Percentiles rank a stretch among this genome's conserved stretches.
Conservation (phyloP, 2,329 filamentous ascomycete species). For the Aspergillus versicolor region DNA sequence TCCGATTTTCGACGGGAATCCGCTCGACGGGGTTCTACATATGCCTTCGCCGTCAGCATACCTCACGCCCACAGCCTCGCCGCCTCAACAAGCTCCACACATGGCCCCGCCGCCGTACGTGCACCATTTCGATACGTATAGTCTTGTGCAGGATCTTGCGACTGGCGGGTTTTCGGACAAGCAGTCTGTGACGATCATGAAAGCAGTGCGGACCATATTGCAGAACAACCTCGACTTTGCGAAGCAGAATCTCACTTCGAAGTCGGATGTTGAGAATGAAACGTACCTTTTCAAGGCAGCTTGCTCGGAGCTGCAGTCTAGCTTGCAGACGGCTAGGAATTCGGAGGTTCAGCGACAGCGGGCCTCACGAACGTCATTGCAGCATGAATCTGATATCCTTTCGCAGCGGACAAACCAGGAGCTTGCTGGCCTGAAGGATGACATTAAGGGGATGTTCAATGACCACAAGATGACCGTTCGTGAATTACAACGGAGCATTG, state of each 20-base stretch:
- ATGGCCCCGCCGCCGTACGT: slow-evolving; percentile 72
- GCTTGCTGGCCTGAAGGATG: slow-evolving; percentile 76
- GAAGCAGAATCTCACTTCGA: slow-evolving; percentile 76
- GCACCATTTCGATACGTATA: slow-evolving; percentile 96
- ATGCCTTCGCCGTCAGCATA: slow-evolving; percentile 41
- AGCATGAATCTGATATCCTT: slow-evolving; percentile 94
- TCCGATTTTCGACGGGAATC: slow-evolving; percentile 19
- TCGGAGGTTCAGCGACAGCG: slow-evolving; percentile 77
- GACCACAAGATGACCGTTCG: slow-evolving; percentile 90
- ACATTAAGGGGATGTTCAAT: slow-evolving; percentile 93
- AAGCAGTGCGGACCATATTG: slow-evolving; percentile 76
- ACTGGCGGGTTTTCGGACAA: slow-evolving; percentile 67
- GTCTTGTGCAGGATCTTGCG: slow-evolving; percentile 76
- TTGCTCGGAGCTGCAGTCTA: slow-evolving; percentile 85
- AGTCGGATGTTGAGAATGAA: slow-evolving; percentile 92
- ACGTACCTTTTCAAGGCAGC: slow-evolving; percentile 91
- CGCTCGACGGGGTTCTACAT: slow-evolving; percentile 43
- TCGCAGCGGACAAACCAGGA: slow-evolving; percentile 84
- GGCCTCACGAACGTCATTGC: slow-evolving; percentile 77
- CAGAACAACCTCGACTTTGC: slow-evolving; percentile 79
- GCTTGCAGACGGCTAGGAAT: slow-evolving; percentile 75
- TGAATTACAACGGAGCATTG: slow-evolving; percentile 80
- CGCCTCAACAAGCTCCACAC: slow-evolving; percentile 59
- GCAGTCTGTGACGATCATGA: slow-evolving; percentile 87
- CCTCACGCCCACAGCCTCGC: slow-evolving; percentile 29